Base-by-base conservation (phyloP, 257 asterid species). In the Penstemon eatonii region DNA sequence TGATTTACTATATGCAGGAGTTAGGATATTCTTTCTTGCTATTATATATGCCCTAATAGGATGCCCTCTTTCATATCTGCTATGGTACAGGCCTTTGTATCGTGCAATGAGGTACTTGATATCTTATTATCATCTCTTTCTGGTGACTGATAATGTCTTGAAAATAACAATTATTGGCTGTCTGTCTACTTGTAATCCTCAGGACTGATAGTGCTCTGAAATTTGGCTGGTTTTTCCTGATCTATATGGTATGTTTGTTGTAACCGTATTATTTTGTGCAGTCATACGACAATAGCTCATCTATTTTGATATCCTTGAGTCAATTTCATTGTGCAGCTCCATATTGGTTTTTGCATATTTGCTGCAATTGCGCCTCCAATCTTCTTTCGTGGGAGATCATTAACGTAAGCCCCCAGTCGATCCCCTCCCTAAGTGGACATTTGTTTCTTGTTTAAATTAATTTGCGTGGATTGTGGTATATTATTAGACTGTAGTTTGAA, bases 321-420 rank as follows among this genome's bases (percentile, higher is more conserved):
- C 63, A 51, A 65, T 67, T 66, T 69, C 66, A 51, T 60, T 37
- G 51, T 83, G 91, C 95, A 94, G 99, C 68, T 94, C 55, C 99
- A 94, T 69, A 89, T 94, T 64, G 96, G 82, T 25, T 94, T 94
- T 70, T 94, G 99, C 89, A 86, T 94, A 76, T 53, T 91, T 76
- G 99, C 99, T 51, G 96, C 99, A 64, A 89, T 94, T 76, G 99
- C 97, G 36, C 99, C 99, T 67, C 99, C 99, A 68, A 82, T 94
- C 4, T 82, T 91, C 67, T 94, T 91, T 67, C 92, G 80, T 37
- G 99, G 99, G 78, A 74, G 79, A 79, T 94, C 99, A 39, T 66
- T 94, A 18, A 87, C 97, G 99, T 94, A 74, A 85, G 96, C 46
- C 56, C 42, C 50, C 25, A 36, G 6, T 46, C 67, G 25, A 5